These are phyloP conservation scores for Vaccinium macrocarpon DNA, from an alignment of 148 eudicot species.

Conservation along the genomic window DNA sequence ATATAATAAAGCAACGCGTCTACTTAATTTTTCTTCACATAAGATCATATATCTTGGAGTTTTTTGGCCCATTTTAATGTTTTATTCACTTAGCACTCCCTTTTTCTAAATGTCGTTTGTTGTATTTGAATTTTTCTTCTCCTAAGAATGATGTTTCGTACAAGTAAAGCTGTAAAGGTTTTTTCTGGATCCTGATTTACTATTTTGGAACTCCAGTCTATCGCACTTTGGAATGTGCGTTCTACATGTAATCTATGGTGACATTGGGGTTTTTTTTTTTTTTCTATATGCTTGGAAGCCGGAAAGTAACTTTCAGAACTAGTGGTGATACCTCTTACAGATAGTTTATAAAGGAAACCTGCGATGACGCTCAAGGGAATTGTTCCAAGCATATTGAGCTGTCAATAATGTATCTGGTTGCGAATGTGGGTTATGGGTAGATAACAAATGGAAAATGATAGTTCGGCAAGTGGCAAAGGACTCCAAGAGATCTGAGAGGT, in stretches of 20 bases:
- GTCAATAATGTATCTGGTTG: background rate
- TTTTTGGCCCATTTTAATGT: too few species aligned
- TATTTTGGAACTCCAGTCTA: background rate
- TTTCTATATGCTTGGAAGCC: background rate
- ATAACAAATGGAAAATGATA: background rate
- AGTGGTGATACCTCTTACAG: background rate
- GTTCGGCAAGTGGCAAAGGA: background rate
- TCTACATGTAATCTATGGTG: background rate
- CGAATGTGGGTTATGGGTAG: constrained; percentile 12
- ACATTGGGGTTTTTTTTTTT: background rate
- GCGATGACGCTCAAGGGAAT: background rate
- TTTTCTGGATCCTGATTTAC: background rate
- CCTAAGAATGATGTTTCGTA: background rate
- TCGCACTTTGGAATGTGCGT: background rate
- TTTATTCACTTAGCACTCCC: background rate
- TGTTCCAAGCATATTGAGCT: background rate
- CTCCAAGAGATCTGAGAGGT: background rate
- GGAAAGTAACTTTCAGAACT: background rate
- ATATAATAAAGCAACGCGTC: background rate
- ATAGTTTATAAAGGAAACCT: background rate
- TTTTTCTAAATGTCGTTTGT: background rate
- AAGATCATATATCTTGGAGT: background rate
- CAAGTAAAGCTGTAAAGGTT: background rate
- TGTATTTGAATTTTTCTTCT: background rate
- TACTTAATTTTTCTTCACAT: background rate